Conservation (phyloP, 2,329 filamentous ascomycete species). For the Trichoderma gracile region DNA sequence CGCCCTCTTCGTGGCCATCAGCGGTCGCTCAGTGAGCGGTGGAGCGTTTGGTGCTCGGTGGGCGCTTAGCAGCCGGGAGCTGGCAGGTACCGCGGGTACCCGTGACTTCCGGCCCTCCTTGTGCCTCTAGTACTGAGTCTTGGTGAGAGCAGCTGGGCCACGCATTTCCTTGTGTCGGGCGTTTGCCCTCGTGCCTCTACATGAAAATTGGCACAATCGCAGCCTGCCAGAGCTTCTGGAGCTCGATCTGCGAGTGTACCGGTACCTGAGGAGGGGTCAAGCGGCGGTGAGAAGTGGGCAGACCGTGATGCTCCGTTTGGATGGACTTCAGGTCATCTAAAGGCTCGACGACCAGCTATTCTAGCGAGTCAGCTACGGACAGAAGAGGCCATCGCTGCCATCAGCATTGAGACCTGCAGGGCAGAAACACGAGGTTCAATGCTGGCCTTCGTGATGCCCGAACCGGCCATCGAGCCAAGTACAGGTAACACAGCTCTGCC, state of each 20-base stretch:
- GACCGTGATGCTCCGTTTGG: slow-evolving; percentile 17
- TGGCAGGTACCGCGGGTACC: slow-evolving; percentile 7
- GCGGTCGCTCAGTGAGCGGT: slow-evolving; percentile 26
- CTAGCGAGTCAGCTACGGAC: slow-evolving; percentile 11
- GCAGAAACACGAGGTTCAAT: slow-evolving; percentile 13
- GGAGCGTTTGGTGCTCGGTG: slow-evolving; percentile 23
- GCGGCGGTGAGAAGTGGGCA: slow-evolving; percentile 20
- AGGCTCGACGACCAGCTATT: background rate
- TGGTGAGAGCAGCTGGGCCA: background rate
- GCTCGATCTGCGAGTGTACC: background rate
- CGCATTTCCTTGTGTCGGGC: background rate
- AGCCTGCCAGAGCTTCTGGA: background rate
- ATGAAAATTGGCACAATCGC: too few species aligned
- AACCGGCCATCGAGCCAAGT: background rate
- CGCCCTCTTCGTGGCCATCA: slow-evolving; percentile 7
- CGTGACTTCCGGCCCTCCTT: background rate
- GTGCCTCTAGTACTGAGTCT: too few species aligned
- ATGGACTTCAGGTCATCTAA: slow-evolving; percentile 4
- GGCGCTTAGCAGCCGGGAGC: slow-evolving; percentile 24
- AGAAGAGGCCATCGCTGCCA: background rate
- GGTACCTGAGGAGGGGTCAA: slow-evolving; percentile 3
- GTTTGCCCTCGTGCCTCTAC: too few species aligned
- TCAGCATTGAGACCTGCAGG: slow-evolving; percentile 20
- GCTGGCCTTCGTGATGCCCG: background rate
- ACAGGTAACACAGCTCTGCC: background rate